A percentile compares a stretch with the other conserved stretches of the same genome.
phyloP scores from a whole-genome alignment of 2,329 filamentous ascomycete species.

The Cyclaneusma minus region DNA sequence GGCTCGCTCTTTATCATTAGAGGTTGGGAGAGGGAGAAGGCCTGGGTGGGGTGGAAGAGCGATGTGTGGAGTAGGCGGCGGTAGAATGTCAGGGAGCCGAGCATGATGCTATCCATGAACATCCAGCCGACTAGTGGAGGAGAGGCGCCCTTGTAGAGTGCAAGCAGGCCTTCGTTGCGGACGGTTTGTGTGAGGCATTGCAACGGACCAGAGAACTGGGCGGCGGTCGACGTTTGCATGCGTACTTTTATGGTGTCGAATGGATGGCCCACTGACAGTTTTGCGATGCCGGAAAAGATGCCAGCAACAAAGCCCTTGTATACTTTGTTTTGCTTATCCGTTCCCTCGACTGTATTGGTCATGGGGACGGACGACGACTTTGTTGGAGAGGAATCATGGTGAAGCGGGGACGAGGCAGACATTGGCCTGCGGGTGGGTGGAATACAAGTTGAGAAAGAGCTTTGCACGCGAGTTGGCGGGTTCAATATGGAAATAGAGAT shows the following conservation, averaged over 20 bases:
- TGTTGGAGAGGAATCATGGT: neutral
- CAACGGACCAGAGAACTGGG: conserved; percentile 72
- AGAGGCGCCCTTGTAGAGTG: conserved; percentile 87
- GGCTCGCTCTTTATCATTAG: too few relatives aligned
- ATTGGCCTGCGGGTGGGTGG: too few relatives aligned
- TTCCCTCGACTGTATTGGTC: conserved; percentile 5
- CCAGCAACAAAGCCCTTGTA: conserved; percentile 97
- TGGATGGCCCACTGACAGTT: conserved; percentile 53
- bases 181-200: conserved; percentile 77
- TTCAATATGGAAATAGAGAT: too few relatives aligned
- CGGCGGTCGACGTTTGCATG: conserved; percentile 65
- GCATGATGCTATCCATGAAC: conserved; percentile 89
- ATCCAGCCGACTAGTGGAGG: conserved; percentile 94
- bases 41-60: conserved; percentile 40
- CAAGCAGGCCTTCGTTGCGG: conserved; percentile 67
- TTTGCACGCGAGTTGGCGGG: too few relatives aligned
- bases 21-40: conserved; percentile 8
- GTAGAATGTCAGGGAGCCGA: conserved; percentile 83
- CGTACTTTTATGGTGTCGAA: conserved; percentile 98
- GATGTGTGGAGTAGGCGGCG: conserved; percentile 68
- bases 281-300: conserved; percentile 88
- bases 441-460: too few relatives aligned
- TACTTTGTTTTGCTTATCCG: conserved; percentile 30
- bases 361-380: neutral
- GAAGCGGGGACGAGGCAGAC: neutral